phyloP scores from a whole-genome alignment of 208 protist species.

The Leishmania major region DNA sequence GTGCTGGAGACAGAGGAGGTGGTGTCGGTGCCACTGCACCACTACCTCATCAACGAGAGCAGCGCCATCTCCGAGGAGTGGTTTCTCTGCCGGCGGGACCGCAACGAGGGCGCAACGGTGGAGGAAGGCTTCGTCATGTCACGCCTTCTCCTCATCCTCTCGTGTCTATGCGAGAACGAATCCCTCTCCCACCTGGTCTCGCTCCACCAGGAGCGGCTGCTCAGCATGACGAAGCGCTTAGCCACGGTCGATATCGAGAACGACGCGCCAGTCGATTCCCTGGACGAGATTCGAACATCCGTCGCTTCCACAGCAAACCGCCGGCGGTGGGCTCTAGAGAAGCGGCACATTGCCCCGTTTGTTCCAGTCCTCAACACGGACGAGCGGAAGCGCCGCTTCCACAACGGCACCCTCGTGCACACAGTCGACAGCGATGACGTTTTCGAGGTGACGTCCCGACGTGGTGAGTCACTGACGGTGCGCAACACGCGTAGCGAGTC shows the following conservation, averaged over 20 bases:
- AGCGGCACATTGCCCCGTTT: constrained; percentile 48
- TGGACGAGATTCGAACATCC: constrained; percentile 73
- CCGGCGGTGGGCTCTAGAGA: constrained; percentile 31
- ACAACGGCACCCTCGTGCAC: constrained; percentile 63
- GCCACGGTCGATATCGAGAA: constrained; percentile 75
- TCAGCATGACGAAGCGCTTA: constrained; percentile 67
- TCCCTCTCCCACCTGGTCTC: constrained; percentile 66
- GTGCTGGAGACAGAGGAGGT: constrained; percentile 41
- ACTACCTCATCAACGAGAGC: constrained; percentile 57
- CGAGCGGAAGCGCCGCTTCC: constrained; percentile 50
- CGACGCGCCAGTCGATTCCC: constrained; percentile 70
- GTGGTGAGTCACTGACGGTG: constrained; percentile 31
- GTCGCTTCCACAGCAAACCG: constrained; percentile 60
- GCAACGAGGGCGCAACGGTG: constrained; percentile 51
- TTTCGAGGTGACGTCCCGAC: constrained; percentile 30
- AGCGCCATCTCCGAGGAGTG: constrained; percentile 63
- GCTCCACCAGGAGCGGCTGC: constrained; percentile 45
- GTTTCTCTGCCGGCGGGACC: constrained; percentile 40
- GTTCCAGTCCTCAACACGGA: constrained; percentile 62
- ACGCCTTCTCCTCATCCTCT: constrained; percentile 81
- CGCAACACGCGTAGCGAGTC: constrained; percentile 28
- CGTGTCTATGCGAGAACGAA: constrained; percentile 82
- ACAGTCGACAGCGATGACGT: constrained; percentile 16
- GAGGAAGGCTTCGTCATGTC: constrained; percentile 87
- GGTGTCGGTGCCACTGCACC: constrained; percentile 35